Evolutionary conservation across 2,329 filamentous ascomycete genomes (phyloP).

Genomic region (Botrytis hyacinthi): DNA sequence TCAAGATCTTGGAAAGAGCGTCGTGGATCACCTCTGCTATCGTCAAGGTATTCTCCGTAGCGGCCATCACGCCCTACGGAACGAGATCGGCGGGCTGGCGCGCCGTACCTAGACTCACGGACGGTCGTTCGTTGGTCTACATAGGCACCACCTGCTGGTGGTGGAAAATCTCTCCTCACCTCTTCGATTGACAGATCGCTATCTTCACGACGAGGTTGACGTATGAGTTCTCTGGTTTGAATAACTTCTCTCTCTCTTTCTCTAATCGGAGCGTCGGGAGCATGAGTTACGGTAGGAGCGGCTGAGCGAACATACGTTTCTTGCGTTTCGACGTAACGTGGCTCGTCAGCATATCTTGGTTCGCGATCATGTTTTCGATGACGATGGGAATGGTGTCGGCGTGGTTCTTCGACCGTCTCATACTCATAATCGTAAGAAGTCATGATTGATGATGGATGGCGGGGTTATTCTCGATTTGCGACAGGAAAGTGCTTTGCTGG

Average conservation of each 20-base stretch:
- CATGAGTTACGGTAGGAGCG: slow-evolving; percentile 30
- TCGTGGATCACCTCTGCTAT: slow-evolving; percentile 43
- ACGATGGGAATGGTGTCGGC: slow-evolving; percentile 33
- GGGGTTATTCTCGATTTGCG: slow-evolving; percentile 17
- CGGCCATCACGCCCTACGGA: slow-evolving; percentile 62
- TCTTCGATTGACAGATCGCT: slow-evolving; percentile 77
- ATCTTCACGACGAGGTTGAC: slow-evolving; percentile 61
- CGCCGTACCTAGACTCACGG: slow-evolving; percentile 38
- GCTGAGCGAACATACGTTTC: slow-evolving; percentile 37
- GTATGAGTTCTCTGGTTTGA: slow-evolving; percentile 55
- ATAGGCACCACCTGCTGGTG: slow-evolving; percentile 43
- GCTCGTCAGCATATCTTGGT: slow-evolving; percentile 51
- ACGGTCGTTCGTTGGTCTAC: slow-evolving; percentile 30
- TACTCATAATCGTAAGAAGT: slow-evolving; percentile 31
- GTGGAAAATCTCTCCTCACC: slow-evolving; percentile 79
- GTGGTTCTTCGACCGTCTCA: slow-evolving; percentile 30
- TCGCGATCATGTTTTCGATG: slow-evolving; percentile 42
- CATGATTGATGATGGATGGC: slow-evolving; percentile 12
- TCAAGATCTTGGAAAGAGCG: slow-evolving; percentile 47
- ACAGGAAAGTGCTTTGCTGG: slow-evolving; percentile 1
- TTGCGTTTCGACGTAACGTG: slow-evolving; percentile 51
- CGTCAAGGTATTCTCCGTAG: slow-evolving; percentile 56
- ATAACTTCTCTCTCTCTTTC: slow-evolving; percentile 19
- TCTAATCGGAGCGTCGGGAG: slow-evolving; percentile 31
- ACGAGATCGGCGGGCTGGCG: slow-evolving; percentile 55